phyloP scores from a whole-genome alignment of 2,329 filamentous ascomycete species.

The Claviceps quebecensis region DNA sequence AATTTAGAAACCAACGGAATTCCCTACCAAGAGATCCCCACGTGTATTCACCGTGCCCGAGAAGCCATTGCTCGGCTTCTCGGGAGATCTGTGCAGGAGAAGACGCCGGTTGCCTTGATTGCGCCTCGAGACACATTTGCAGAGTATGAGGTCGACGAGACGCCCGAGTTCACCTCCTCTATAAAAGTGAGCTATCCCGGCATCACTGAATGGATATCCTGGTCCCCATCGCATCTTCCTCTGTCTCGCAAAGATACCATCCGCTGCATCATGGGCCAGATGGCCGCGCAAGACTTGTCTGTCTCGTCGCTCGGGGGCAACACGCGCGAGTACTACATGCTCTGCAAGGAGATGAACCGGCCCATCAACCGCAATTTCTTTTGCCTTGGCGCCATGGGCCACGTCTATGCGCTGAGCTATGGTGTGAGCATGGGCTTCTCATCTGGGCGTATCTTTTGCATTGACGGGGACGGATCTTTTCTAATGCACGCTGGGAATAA shows the following conservation, averaged over 20 bases:
- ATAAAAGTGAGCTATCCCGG: neutral
- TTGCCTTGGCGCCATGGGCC: conserved; percentile 3
- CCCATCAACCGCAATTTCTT: neutral
- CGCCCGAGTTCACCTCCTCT: neutral
- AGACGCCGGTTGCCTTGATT: conserved; percentile 1
- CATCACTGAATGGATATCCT: neutral
- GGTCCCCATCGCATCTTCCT: neutral
- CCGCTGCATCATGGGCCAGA: neutral
- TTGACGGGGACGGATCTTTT: conserved; percentile 3
- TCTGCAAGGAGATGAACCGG: conserved; percentile 1
- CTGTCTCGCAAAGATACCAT: neutral
- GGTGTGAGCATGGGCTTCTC: neutral
- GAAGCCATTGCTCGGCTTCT: neutral
- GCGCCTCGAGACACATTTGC: neutral
- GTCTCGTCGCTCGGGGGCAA: conserved; percentile 3
- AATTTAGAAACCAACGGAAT: conserved; percentile 1
- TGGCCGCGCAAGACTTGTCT: neutral
- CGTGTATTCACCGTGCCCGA: neutral
- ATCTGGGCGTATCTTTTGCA: neutral
- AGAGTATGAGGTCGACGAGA: neutral
- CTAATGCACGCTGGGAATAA: conserved; percentile 4
- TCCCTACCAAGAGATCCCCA: conserved; percentile 1
- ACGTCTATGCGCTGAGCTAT: neutral
- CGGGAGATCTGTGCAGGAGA: neutral
- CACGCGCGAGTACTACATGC: conserved; percentile 3